Evolutionary conservation across 176 grass and related monocot species (phyloP).

Genomic region (Melocanna baccifera): DNA sequence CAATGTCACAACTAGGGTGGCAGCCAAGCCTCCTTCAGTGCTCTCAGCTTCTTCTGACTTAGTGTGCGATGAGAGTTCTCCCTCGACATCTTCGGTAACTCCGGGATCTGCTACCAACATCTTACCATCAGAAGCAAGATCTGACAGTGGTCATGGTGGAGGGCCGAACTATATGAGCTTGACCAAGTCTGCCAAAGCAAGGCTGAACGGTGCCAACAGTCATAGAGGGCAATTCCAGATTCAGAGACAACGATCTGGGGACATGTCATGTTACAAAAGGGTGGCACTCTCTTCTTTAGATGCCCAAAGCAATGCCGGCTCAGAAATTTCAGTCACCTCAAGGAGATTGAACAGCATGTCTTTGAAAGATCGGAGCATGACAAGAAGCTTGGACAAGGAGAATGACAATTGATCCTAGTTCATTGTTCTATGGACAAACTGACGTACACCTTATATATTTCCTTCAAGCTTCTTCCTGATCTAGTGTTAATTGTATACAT

Average conservation of each 20-base stretch:
- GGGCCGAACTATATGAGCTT: constrained; percentile 67
- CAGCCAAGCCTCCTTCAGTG: constrained; percentile 42
- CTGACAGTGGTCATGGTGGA: constrained; percentile 23
- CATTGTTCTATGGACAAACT: background rate
- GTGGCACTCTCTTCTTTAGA: constrained; percentile 51
- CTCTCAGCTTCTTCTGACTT: constrained; percentile 51
- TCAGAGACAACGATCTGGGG: constrained; percentile 37
- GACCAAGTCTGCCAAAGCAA: constrained; percentile 74
- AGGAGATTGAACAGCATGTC: constrained; percentile 30
- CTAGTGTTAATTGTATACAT: background rate
- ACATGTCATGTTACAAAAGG: constrained; percentile 37
- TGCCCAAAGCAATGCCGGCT: constrained; percentile 43
- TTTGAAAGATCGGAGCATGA: constrained; percentile 44
- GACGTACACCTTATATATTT: background rate
- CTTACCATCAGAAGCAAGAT: constrained; percentile 37
- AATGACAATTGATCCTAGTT: constrained; percentile 20
- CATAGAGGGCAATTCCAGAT: constrained; percentile 19
- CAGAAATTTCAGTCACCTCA: constrained; percentile 17
- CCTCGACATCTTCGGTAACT: constrained; percentile 45
- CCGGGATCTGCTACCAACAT: constrained; percentile 21
- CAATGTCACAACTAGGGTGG: constrained; percentile 48
- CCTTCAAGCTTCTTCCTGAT: background rate
- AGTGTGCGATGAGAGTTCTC: constrained; percentile 31
- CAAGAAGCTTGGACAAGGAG: constrained; percentile 66
- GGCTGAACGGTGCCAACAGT: constrained; percentile 32